These are phyloP conservation scores for Rosa rugosa DNA, from an alignment of 306 rosid genomes.

Conservation along the genomic window DNA sequence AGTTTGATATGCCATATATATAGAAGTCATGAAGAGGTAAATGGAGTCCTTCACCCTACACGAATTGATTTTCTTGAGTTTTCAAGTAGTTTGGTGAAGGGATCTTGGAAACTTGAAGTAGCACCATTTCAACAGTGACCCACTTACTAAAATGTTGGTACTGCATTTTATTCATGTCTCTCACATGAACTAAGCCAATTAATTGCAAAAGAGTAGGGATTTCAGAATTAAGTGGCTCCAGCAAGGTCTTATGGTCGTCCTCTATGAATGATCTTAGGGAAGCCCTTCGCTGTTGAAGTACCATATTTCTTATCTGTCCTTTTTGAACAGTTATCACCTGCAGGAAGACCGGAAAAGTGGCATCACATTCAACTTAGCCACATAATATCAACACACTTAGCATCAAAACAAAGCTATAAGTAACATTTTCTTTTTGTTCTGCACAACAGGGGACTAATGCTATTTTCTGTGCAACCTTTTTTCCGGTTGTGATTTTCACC, in stretches of 20 bases:
- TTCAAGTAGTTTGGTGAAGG: not conserved
- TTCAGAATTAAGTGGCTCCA: not conserved
- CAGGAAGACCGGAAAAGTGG: slow-evolving; percentile 21
- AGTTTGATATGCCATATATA: not conserved
- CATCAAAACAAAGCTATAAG: slow-evolving; percentile 4
- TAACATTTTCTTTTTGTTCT: not conserved
- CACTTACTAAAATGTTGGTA: slow-evolving; percentile 2
- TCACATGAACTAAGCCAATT: not conserved
- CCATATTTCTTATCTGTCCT: slow-evolving; percentile 15
- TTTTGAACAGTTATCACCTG: slow-evolving; percentile 30
- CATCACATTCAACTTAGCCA: slow-evolving; percentile 18
- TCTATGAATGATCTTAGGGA: slow-evolving; percentile 22
- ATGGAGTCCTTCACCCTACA: not conserved
- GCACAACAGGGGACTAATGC: slow-evolving; percentile 2
- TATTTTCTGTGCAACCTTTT: not conserved
- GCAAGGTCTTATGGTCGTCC: slow-evolving; percentile 19
- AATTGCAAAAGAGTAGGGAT: not conserved
- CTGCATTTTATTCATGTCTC: not conserved
- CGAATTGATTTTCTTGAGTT: not conserved
- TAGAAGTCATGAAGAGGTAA: too few relatives aligned
- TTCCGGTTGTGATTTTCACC: slow-evolving; percentile 1
- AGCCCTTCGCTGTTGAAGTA: not conserved
- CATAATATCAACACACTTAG: slow-evolving; percentile 1
- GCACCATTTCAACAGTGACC: not conserved
- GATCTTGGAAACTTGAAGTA: not conserved